Percentiles rank a stretch among this genome's conserved stretches.
phyloP scores from a whole-genome alignment of 225 moss, liverwort and hornwort genomes.

The Bryoerythrophyllum caledonicum region DNA sequence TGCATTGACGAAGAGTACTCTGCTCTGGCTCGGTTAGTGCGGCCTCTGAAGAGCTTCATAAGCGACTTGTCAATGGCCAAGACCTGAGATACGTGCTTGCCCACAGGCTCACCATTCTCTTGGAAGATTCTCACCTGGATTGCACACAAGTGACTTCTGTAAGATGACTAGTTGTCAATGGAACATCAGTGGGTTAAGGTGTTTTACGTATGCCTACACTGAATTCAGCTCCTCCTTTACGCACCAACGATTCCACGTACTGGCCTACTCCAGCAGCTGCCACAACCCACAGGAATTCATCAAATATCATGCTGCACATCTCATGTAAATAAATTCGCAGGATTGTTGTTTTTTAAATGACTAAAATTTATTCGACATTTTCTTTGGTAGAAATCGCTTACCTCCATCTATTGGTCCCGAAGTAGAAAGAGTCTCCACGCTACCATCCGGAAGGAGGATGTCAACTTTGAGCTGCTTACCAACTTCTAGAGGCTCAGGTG shows the following conservation, averaged over 20 bases:
- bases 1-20: conserved; percentile 60
- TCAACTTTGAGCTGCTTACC: conserved; percentile 45
- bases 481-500: conserved; percentile 58
- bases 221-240: conserved; percentile 61
- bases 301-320: background rate
- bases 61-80: conserved; percentile 46
- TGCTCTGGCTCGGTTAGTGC: conserved; percentile 46
- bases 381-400: too few relatives aligned
- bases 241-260: conserved; percentile 52
- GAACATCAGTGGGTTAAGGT: background rate
- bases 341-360: too few relatives aligned
- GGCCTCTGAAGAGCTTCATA: conserved; percentile 56
- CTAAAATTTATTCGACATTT: background rate
- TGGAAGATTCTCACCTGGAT: conserved; percentile 56
- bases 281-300: conserved; percentile 18
- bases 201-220: conserved; percentile 30
- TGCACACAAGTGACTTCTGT: conserved; percentile 7
- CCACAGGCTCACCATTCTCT: conserved; percentile 50
- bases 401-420: conserved; percentile 52
- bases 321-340: background rate
- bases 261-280: conserved; percentile 55
- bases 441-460: conserved; percentile 43
- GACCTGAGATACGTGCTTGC: conserved; percentile 35
- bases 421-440: conserved; percentile 28
- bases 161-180: background rate